These are phyloP conservation scores for Barbatosphaeria neglecta DNA, from an alignment of 495 filamentous ascomycete genomes.

Conservation along the genomic window DNA sequence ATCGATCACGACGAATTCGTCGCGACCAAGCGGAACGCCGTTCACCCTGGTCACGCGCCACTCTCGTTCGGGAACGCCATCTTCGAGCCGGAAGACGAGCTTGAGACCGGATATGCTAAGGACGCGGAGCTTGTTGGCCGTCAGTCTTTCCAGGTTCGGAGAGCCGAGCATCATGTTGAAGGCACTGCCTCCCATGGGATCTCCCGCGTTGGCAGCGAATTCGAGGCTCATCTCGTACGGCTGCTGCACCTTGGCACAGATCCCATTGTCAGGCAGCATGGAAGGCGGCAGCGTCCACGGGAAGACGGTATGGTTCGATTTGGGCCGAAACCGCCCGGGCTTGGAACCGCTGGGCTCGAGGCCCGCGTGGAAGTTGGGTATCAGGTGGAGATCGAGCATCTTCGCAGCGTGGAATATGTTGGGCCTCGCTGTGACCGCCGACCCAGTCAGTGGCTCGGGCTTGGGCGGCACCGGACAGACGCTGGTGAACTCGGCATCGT, in stretches of 20 bases:
- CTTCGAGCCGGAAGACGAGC: slow-evolving; percentile 67
- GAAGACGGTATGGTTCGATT: slow-evolving; percentile 72
- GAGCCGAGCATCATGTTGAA: slow-evolving; percentile 46
- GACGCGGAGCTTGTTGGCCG: slow-evolving; percentile 60
- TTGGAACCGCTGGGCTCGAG: slow-evolving; percentile 5
- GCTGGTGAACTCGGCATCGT: slow-evolving; percentile 29
- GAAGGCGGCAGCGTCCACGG: slow-evolving; percentile 80
- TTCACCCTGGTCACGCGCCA: slow-evolving; percentile 71
- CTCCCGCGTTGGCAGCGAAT: slow-evolving; percentile 58
- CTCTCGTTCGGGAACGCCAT: slow-evolving; percentile 16
- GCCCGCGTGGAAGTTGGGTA: slow-evolving; percentile 41
- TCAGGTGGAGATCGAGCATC: slow-evolving; percentile 67
- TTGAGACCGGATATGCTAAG: slow-evolving; percentile 69
- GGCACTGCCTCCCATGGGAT: slow-evolving; percentile 35
- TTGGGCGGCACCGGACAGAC: slow-evolving; percentile 51
- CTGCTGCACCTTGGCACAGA: slow-evolving; percentile 42
- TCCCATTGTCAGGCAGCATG: slow-evolving; percentile 62
- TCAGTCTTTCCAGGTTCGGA: slow-evolving; percentile 35
- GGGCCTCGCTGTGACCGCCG: slow-evolving; percentile 67
- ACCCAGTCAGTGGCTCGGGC: slow-evolving; percentile 53
- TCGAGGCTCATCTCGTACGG: slow-evolving; percentile 62
- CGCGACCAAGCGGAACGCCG: slow-evolving; percentile 69
- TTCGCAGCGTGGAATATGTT: slow-evolving; percentile 88
- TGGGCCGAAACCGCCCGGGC: slow-evolving; percentile 34
- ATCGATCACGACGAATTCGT: slow-evolving; percentile 80